Evolutionary conservation across 2,329 filamentous ascomycete genomes (phyloP), one percentile per base, ranked within the genome.

Genomic region (Colletotrichum lupini): DNA sequence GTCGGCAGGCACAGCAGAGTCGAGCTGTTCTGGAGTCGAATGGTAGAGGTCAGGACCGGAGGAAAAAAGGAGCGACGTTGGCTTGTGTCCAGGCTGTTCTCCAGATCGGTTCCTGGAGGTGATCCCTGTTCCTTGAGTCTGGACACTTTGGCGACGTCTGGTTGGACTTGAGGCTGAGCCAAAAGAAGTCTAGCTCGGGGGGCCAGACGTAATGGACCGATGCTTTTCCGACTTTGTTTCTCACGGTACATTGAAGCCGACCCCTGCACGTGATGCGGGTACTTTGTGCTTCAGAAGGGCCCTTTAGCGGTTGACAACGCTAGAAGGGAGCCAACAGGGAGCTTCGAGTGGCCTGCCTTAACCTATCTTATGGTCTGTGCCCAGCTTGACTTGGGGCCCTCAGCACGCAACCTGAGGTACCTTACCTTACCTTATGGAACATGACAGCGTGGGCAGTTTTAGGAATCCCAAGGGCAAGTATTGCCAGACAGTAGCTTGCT

Each of bases 91-190:
- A 72, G 72, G 68, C 72, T 74, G 71, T 70, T 73, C 71, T 74
- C 68, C 68, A 74, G 63, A 73, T 71, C 60, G 61, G 52, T 72
- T 67, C 55, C 58, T 57, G 58, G 58, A 68, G 52, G 59, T 64
- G 49, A 74, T 62, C 74, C 74, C 74, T 75, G 74, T 73, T 59
- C 62, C 72, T 68, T 58, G 49, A 72, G 68, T 74, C 63, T 75
- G 73, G 75, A 76, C 75, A 76, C 75, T 68, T 72, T 75, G 70
- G 65, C 73, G 65, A 74, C 62, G 61, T 73, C 61, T 74, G 70
- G 70, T 70, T 70, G 66, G 67, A 66, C n/a, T 73, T 66, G 67
- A 70, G 73, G 73, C 63, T 71, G 67, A 73, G 37, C 56, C 66
- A 4, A 28, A 71, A 75, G 24, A 28, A 60, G 75, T 11, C 55